Evolutionary conservation across 305 asterid species (phyloP).

Genomic region (Solanum aculeatissimum): DNA sequence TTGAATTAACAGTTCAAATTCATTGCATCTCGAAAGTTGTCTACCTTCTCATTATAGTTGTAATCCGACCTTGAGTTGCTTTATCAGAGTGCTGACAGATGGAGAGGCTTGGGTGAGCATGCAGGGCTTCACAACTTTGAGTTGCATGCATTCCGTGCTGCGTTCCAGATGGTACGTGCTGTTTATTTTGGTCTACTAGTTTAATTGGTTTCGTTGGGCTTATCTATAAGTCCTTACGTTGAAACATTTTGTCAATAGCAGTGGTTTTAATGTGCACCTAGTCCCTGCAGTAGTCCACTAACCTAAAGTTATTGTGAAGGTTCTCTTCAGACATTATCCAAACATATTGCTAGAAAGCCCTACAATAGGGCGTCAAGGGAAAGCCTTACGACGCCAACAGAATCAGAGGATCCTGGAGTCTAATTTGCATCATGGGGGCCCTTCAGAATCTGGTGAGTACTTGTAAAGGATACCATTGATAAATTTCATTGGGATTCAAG

Average conservation of each 20-base stretch:
- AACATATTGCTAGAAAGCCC: conserved; percentile 41
- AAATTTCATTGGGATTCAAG: not conserved
- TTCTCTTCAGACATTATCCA: conserved; percentile 56
- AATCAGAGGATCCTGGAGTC: conserved; percentile 51
- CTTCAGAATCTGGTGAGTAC: conserved; percentile 19
- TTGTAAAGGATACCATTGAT: conserved; percentile 6
- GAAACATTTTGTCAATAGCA: not conserved
- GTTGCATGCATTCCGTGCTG: conserved; percentile 89
- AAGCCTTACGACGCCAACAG: conserved; percentile 85
- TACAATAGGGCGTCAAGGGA: conserved; percentile 84
- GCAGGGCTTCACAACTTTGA: conserved; percentile 71
- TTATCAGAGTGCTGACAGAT: conserved; percentile 79
- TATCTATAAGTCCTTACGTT: not conserved
- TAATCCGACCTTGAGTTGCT: conserved; percentile 9
- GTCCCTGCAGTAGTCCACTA: not conserved
- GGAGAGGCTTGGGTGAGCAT: conserved; percentile 54
- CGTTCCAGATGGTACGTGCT: conserved; percentile 67
- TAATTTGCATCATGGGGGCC: conserved; percentile 6
- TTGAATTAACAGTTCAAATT: not conserved
- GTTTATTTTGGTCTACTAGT: not conserved
- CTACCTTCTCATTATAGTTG: not conserved
- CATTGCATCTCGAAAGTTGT: not conserved
- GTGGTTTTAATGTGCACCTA: not conserved
- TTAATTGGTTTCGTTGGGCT: not conserved
- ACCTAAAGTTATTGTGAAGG: conserved; percentile 32